These are phyloP conservation scores for Diplogelasinospora grovesii DNA, from an alignment of 495 filamentous ascomycete genomes.

Conservation along the genomic window DNA sequence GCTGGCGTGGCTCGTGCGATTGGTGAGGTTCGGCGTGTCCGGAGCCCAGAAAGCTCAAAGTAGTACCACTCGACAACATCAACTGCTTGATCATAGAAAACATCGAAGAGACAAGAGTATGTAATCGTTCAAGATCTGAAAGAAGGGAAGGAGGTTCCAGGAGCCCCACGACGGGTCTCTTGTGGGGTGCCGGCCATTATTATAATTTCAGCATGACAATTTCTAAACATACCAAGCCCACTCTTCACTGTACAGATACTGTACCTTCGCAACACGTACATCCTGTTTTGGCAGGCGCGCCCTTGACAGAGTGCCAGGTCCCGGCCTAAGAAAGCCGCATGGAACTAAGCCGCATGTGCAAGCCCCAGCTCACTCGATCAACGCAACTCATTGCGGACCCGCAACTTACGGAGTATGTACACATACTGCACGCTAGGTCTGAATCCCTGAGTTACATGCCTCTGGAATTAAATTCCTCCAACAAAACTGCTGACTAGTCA, in stretches of 20 bases:
- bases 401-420: no score
- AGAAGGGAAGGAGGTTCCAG: not conserved
- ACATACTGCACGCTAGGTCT: no score
- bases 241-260: not conserved
- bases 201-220: constrained; percentile 5
- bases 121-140: not conserved
- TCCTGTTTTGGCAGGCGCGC: not conserved
- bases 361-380: not conserved
- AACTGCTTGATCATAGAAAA: no score
- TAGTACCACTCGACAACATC: no score
- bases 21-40: no score
- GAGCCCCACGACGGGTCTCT: not conserved
- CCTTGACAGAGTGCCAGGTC: not conserved
- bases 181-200: constrained; percentile 1
- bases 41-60: no score
- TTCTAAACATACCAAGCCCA: constrained; percentile 2
- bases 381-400: not conserved
- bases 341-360: constrained; percentile 1
- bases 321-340: not conserved
- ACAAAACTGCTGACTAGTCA: no score
- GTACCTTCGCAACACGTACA: constrained; percentile 4
- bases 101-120: no score
- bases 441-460: no score
- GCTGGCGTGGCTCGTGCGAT: no score
- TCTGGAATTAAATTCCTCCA: no score